A percentile compares a stretch with the other conserved stretches of the same genome.
phyloP scores from a whole-genome alignment of 2,329 filamentous ascomycete species.

The Beauveria rudraprayagi region DNA sequence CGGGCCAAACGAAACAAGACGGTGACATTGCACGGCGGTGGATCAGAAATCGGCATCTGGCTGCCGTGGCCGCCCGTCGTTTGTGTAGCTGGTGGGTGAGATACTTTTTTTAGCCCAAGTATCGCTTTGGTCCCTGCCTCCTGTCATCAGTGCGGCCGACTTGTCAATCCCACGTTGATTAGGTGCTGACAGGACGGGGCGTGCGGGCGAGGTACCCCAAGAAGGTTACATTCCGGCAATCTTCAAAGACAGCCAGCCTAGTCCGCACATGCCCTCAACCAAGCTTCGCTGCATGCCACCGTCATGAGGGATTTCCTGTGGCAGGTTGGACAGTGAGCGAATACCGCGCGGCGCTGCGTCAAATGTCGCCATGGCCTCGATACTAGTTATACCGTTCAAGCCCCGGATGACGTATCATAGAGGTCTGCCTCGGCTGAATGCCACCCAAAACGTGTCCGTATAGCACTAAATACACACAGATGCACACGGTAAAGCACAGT shows the following conservation, averaged over 20 bases:
- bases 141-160: background rate
- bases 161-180: background rate
- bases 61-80: background rate
- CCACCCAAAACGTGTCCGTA: background rate
- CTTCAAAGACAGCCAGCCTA: background rate
- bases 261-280: background rate
- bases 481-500: background rate
- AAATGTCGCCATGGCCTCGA: background rate
- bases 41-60: conserved; percentile 2
- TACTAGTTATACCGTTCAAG: background rate
- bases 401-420: background rate
- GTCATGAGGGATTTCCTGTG: conserved; percentile 5
- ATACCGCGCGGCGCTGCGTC: background rate
- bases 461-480: background rate
- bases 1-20: background rate
- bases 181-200: no score
- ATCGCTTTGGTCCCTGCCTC: background rate
- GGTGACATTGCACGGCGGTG: background rate
- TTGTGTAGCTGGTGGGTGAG: background rate
- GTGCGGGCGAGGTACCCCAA: no score
- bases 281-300: background rate
- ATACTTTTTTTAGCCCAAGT: background rate
- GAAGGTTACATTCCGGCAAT: background rate
- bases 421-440: background rate
- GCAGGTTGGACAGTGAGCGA: background rate